Conservation (phyloP, 768 basidiomycete genomes). For the Boletales sp. region DNA sequence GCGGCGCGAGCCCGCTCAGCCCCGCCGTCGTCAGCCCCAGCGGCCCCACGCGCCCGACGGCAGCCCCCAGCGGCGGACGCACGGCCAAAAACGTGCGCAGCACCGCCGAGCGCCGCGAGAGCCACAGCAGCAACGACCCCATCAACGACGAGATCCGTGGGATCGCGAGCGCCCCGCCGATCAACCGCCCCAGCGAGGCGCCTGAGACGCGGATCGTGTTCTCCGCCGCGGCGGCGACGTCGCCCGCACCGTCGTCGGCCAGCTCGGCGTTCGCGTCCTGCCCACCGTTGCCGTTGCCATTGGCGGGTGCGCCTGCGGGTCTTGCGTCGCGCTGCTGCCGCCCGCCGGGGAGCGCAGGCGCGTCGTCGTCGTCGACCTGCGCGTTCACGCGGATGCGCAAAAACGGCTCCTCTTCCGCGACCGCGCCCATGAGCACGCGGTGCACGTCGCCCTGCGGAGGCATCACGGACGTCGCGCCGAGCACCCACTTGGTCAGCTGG, state of each 20-base stretch:
- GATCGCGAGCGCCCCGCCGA: slow-evolving; percentile 67
- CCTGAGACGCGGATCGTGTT: slow-evolving; percentile 56
- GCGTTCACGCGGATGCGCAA: slow-evolving; percentile 29
- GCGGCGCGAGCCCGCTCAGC: not conserved
- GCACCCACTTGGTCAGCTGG: slow-evolving; percentile 39
- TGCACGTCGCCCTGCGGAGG: slow-evolving; percentile 2
- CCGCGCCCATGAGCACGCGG: slow-evolving; percentile 17
- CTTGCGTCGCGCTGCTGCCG: slow-evolving; percentile 11
- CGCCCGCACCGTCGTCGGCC: slow-evolving; percentile 14
- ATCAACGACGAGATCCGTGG: slow-evolving; percentile 64
- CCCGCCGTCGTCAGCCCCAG: slow-evolving; percentile 11
- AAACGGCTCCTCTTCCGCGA: slow-evolving; percentile 28
- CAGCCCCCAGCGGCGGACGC: slow-evolving; percentile 13
- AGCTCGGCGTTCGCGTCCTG: slow-evolving; percentile 8
- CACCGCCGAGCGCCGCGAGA: slow-evolving; percentile 40
- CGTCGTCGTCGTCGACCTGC: slow-evolving; percentile 32
- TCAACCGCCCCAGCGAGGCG: slow-evolving; percentile 57
- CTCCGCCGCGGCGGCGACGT: slow-evolving; percentile 51
- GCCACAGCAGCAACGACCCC: slow-evolving; percentile 54
- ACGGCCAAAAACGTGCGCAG: slow-evolving; percentile 25
- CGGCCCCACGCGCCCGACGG: slow-evolving; percentile 11
- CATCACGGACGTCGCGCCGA: slow-evolving; percentile 32
- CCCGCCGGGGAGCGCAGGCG: slow-evolving; percentile 6
- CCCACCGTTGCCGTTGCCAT: slow-evolving; percentile 6
- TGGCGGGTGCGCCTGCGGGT: not conserved